These are phyloP conservation scores for Phaffia tasmanica DNA, from an alignment of 768 basidiomycete genomes.

Conservation along the genomic window DNA sequence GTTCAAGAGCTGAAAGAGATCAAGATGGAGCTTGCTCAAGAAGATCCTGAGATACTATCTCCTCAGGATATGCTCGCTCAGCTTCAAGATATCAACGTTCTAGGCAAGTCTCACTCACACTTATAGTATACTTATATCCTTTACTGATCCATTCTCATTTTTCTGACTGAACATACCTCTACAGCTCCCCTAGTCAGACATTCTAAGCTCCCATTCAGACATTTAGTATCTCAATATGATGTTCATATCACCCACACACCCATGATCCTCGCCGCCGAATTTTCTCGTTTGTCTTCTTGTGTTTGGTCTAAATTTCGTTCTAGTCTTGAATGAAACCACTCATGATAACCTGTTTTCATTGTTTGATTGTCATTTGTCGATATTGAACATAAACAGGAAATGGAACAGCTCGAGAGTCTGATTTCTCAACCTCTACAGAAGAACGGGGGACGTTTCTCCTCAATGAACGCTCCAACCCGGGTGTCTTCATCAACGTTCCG, in stretches of 20 bases:
- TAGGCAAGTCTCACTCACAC: constrained; percentile 27
- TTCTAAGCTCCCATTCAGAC: constrained; percentile 43
- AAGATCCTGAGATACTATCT: constrained; percentile 28
- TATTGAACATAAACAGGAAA: constrained; percentile 42
- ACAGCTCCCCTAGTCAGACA: constrained; percentile 42
- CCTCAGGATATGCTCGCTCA: constrained; percentile 36
- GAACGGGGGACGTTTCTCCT: constrained; percentile 43
- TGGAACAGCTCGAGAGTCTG: constrained; percentile 39
- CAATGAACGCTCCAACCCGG: constrained; percentile 21
- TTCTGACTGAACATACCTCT: background rate
- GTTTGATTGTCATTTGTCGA: background rate
- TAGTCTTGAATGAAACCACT: no score
- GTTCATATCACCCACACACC: constrained; percentile 44
- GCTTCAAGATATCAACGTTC: constrained; percentile 38
- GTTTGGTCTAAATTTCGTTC: background rate
- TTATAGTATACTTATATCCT: background rate
- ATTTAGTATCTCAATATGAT: constrained; percentile 41
- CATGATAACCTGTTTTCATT: background rate
- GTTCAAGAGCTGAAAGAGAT: background rate
- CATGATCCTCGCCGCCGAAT: constrained; percentile 38
- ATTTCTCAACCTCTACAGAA: constrained; percentile 39
- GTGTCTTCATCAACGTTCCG: no score
- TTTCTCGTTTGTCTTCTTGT: background rate
- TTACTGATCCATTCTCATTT: background rate
- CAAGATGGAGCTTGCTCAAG: background rate